Percentiles rank a stretch among this genome's conserved stretches.
These are phyloP conservation scores for Alternaria longipes DNA, from an alignment of 2,329 filamentous ascomycete species.

Conservation along the genomic window DNA sequence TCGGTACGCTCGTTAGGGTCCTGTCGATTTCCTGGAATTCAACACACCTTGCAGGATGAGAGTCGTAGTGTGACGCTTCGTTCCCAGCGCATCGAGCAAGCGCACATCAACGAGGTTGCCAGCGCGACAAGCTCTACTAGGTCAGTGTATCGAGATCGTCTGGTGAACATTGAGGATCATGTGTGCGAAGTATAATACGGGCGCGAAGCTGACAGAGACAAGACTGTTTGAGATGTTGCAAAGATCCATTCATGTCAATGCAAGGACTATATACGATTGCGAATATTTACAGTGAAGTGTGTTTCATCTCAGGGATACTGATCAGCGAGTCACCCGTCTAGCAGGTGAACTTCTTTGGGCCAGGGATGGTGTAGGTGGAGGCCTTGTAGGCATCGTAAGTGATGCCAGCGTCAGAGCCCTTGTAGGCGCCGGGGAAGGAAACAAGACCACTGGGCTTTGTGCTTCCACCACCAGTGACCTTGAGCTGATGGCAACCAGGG, in stretches of 20 bases:
- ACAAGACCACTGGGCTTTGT: conserved; percentile 56
- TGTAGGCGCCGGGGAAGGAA: conserved; percentile 64
- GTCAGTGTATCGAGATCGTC: not conserved
- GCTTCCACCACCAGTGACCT: conserved; percentile 61
- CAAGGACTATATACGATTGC: conserved; percentile 11
- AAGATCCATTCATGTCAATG: conserved; percentile 1
- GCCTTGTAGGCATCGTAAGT: conserved; percentile 62
- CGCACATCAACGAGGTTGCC: not conserved
- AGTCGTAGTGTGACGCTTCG: too few relatives aligned
- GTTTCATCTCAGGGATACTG: not conserved
- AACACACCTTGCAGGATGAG: not conserved
- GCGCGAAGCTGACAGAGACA: not conserved
- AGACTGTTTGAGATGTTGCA: not conserved
- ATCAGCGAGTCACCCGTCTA: conserved; percentile 14
- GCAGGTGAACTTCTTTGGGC: conserved; percentile 43
- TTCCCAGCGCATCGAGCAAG: not conserved
- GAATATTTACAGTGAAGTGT: conserved; percentile 20
- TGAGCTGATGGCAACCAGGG: conserved; percentile 66
- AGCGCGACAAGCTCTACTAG: not conserved
- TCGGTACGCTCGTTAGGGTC: not conserved
- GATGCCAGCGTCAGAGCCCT: conserved; percentile 60
- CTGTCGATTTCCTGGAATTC: not conserved
- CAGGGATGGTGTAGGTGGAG: conserved; percentile 39
- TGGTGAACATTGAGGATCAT: not conserved
- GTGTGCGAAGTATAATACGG: not conserved